Base-by-base conservation (phyloP, 306 rosid genomes). In the Astragalus glycyphyllos region DNA sequence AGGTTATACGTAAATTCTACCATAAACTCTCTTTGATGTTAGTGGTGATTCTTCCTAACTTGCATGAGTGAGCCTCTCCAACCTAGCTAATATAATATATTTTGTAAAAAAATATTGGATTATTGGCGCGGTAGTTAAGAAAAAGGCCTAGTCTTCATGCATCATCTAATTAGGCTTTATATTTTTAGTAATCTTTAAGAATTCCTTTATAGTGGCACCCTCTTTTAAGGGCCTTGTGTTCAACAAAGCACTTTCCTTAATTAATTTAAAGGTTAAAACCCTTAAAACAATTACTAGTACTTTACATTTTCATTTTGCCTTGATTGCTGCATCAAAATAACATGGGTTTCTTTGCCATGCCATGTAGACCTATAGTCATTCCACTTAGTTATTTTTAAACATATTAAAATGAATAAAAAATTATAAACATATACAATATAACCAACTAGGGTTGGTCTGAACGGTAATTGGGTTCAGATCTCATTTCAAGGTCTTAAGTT, bases 221-320 rank as follows among this genome's bases (percentile, higher is more conserved):
- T 62, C 57, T 59, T 79, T 64, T 63, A 83, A 76, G 84, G 70
- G 64, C 79, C 82, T 76, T 44, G 76, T 79, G 84, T 75, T 79
- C 75, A 72, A 51, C 82, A 79, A 83, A 83, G 75, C 80, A 72
- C 56, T 67, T 79, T 76, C 73, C 82, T 58, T 75, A 81, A 61
- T 67, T 58, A 81, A 61, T 67, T 58, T 81, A 74, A 84, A 72
- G 60, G 57, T 47, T 32, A 47, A 47, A 12, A 34, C 66, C 47
- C 1, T 57, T 66, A 70, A 16, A 75, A 72, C n/a, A n/a, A n/a
- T n/a, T n/a, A n/a, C n/a, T n/a, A n/a, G n/a, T n/a, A n/a, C 50
- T n/a, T 62, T 80, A 47, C 65, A 11, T 69, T 74, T 47, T 10
- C 51, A 14, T 53, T 53, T 67, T 62, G 10, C 53, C 70, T 77